Base-by-base conservation (phyloP, 78 protist species). In the Emiliania huxleyi region DNA sequence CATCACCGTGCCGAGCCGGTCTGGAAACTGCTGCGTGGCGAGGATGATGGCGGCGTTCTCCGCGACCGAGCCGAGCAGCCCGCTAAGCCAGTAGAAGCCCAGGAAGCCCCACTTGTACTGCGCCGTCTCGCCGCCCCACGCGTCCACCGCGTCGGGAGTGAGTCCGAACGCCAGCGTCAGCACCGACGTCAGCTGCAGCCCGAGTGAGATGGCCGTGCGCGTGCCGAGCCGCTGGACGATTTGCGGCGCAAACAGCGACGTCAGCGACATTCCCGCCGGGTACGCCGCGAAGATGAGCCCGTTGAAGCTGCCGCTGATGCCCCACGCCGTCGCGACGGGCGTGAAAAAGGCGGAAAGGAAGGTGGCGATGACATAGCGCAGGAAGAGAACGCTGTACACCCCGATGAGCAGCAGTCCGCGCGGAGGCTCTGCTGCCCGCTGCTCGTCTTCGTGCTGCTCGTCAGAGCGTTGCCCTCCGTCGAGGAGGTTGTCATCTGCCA, bases 211-310 rank as follows among this genome's bases (percentile, higher is more conserved):
- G 44, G 44, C 40, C 23, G 49, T 33, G 44, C 79, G 73, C 22
- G 81, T 90, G 37, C 92, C 92, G 62, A 62, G 5, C 21, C 18
- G 19, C 45, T 21, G 83, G 49, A 90, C 62, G 25, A 69, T 25
- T 8, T 69, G 43, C 33, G 88, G 42, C 0, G 75, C 92, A 18
- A 75, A 21, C 11, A 90, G 8, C 22, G 75, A 77, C 49, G 69
- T 69, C 2, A 90, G 18, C 33, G 92, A 79, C 92, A 90, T 90
- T 8, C 92, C 92, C 38, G 56, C n/a, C 5, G 92, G 92, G 92
- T 90, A 90, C 29, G 92, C 92, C 38, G 92, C 42, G 56, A 90
- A 90, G 40, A 90, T 90, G 45, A 69, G 37, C 42, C 92, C 92
- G 25, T 90, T 38, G 35, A 90, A 55, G 26, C 43, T 35, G 26